Conservation (phyloP, 805 yeast genomes). For the Candida verbasci region DNA sequence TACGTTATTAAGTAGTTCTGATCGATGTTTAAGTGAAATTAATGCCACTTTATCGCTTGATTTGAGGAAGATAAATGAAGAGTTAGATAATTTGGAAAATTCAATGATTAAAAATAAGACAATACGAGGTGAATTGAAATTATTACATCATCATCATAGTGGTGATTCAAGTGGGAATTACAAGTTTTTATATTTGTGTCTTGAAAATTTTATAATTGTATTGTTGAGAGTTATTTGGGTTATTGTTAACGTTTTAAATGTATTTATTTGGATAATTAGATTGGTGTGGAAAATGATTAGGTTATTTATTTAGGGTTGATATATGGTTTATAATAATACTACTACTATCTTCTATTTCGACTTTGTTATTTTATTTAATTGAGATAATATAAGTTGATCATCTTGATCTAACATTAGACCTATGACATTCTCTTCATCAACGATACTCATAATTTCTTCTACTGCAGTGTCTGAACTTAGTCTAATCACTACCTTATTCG, state of each 20-base stretch:
- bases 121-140: slow-evolving; percentile 3
- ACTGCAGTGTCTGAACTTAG: neutral
- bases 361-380: no score
- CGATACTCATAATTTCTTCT: neutral
- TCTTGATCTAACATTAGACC: slow-evolving; percentile 42
- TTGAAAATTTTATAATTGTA: slow-evolving; percentile 52
- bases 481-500: slow-evolving; percentile 7
- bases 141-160: slow-evolving; percentile 11
- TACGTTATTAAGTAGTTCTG: slow-evolving; percentile 56
- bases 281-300: slow-evolving; percentile 18
- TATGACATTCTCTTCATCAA: slow-evolving; percentile 14
- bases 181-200: slow-evolving; percentile 35
- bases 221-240: slow-evolving; percentile 55
- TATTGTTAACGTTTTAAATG: slow-evolving; percentile 44
- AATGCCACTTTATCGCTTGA: slow-evolving; percentile 67
- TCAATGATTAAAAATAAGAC: slow-evolving; percentile 24
- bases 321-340: slow-evolving; percentile 10
- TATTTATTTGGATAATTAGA: slow-evolving; percentile 19
- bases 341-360: slow-evolving; percentile 10
- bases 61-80: slow-evolving; percentile 50
- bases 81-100: slow-evolving; percentile 38
- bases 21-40: slow-evolving; percentile 67
- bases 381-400: no score
- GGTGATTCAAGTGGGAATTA: slow-evolving; percentile 13
- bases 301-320: slow-evolving; percentile 3